Conservation (phyloP, 225 moss, liverwort and hornwort genomes). For the Anthoceros angustus region DNA sequence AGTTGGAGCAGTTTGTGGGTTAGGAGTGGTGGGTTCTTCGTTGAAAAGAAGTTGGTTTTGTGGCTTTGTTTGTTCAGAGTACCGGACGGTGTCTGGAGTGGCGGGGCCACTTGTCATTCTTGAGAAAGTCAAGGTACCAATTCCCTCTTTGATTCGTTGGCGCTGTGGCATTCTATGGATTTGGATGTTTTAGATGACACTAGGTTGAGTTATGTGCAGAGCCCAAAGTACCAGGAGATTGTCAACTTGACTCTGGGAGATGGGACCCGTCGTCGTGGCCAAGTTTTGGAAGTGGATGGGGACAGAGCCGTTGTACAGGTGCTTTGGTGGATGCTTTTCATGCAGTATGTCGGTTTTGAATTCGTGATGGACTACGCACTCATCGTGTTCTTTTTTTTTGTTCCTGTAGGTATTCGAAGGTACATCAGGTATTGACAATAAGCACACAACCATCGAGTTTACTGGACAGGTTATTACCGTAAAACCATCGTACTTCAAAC, state of each 20-base stretch:
- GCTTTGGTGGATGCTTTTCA: background rate
- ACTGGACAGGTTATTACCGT: slow-evolving; percentile 61
- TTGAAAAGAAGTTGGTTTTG: background rate
- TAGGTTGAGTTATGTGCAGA: slow-evolving; percentile 16
- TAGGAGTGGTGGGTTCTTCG: background rate
- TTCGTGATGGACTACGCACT: background rate
- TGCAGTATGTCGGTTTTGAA: background rate
- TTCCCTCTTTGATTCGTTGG: background rate
- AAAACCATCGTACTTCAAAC: background rate
- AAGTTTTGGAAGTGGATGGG: slow-evolving; percentile 93
- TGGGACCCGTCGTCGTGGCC: slow-evolving; percentile 78
- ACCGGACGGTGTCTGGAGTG: slow-evolving; percentile 58
- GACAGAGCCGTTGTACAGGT: slow-evolving; percentile 97
- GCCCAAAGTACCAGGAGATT: slow-evolving; percentile 89
- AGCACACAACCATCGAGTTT: slow-evolving; percentile 92
- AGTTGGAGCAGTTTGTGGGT: background rate
- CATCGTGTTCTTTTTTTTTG: background rate
- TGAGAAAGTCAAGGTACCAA: slow-evolving; percentile 52
- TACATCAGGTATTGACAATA: slow-evolving; percentile 80
- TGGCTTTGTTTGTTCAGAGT: slow-evolving; percentile 22
- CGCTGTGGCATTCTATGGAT: too few species aligned
- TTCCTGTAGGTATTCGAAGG: slow-evolving; percentile 68
- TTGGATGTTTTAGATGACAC: too few species aligned
- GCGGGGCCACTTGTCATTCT: slow-evolving; percentile 57
- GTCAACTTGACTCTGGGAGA: slow-evolving; percentile 84